Conservation (phyloP, 1,284 basidiomycete species). For the Sporisorium graminicola region DNA sequence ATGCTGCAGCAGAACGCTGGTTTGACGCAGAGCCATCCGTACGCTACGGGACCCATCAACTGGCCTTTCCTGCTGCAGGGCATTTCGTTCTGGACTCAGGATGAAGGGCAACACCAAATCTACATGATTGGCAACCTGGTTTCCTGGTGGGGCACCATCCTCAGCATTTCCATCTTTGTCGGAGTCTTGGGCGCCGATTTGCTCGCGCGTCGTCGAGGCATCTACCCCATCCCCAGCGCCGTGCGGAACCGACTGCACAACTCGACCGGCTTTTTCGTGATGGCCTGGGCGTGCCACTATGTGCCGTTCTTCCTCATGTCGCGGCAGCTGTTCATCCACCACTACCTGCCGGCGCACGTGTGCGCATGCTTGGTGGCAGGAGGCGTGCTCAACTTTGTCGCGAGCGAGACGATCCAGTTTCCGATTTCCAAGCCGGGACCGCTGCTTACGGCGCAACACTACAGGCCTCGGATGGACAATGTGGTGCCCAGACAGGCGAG, state of each 20-base stretch:
- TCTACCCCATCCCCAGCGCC: conserved; percentile 82
- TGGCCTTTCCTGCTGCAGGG: conserved; percentile 97
- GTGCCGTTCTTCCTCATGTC: conserved; percentile 98
- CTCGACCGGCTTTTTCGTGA: conserved; percentile 92
- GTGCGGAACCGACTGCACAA: conserved; percentile 91
- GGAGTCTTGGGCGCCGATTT: conserved; percentile 91
- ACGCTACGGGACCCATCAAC: conserved; percentile 91
- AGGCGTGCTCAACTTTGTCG: conserved; percentile 87
- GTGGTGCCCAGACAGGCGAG: conserved; percentile 30
- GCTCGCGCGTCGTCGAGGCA: conserved; percentile 84
- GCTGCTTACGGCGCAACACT: conserved; percentile 27
- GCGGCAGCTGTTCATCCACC: conserved; percentile 90
- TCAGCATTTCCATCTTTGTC: conserved; percentile 86
- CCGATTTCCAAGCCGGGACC: conserved; percentile 81
- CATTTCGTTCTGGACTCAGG: conserved; percentile 95
- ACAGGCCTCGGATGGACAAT: conserved; percentile 40
- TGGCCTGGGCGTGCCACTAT: conserved; percentile 96
- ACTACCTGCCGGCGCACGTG: conserved; percentile 88
- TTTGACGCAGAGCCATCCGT: conserved; percentile 92
- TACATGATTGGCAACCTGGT: conserved; percentile 95
- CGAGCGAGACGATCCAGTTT: conserved; percentile 81
- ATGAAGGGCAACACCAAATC: conserved; percentile 86
- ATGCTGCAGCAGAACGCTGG: conserved; percentile 99
- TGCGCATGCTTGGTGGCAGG: conserved; percentile 92
- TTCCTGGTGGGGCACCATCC: conserved; percentile 93